These are phyloP conservation scores for Pseudozyma pruni DNA, from an alignment of 1,284 basidiomycete genomes.

Conservation along the genomic window DNA sequence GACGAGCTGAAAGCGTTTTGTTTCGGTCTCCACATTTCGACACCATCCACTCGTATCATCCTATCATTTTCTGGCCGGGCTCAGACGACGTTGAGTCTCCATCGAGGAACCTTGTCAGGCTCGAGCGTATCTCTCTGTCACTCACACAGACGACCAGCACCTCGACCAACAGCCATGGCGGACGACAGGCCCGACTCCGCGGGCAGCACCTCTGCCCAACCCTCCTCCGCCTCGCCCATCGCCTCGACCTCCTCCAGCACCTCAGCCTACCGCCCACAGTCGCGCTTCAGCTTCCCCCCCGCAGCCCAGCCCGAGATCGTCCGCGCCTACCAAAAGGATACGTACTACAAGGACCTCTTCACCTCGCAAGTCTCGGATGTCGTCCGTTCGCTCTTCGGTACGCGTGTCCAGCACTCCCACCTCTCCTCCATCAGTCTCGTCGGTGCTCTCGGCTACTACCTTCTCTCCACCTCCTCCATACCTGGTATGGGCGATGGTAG, in stretches of 20 bases:
- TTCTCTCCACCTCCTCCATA: constrained; percentile 59
- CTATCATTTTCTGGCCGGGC: neutral
- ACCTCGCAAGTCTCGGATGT: constrained; percentile 66
- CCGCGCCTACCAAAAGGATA: constrained; percentile 47
- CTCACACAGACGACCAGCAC: neutral
- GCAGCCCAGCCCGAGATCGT: constrained; percentile 48
- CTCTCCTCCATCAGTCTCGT: constrained; percentile 61
- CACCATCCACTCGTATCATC: neutral
- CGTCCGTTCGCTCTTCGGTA: constrained; percentile 64
- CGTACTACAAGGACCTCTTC: constrained; percentile 67
- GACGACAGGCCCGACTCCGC: constrained; percentile 12
- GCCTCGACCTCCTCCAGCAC: neutral
- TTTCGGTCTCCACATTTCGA: constrained; percentile 6
- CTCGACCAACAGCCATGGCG: constrained; percentile 10
- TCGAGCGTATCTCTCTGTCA: too few relatives aligned
- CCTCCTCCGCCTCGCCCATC: neutral
- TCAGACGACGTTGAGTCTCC: too few relatives aligned
- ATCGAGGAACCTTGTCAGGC: too few relatives aligned
- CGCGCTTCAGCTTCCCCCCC: constrained; percentile 32
- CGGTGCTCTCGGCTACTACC: constrained; percentile 66
- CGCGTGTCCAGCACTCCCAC: constrained; percentile 65
- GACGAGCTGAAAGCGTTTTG: constrained; percentile 8
- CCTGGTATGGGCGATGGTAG: constrained; percentile 26
- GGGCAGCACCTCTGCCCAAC: neutral
- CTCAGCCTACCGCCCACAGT: constrained; percentile 22